Percentiles rank a stretch among this genome's conserved stretches.
Evolutionary conservation across 164 flowering plant genomes (phyloP).

Genomic region (Houttuynia cordata): DNA sequence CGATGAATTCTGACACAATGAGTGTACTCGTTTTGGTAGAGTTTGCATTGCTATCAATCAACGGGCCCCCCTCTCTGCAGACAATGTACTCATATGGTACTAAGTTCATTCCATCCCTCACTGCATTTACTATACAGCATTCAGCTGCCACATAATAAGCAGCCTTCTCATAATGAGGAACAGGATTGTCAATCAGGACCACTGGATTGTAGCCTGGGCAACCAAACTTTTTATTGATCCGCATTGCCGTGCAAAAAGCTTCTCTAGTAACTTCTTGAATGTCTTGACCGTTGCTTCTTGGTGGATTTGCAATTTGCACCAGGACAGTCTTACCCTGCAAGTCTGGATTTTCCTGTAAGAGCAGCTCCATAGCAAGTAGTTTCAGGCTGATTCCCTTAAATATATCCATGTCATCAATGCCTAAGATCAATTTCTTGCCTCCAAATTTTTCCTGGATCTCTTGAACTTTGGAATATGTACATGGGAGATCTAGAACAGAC

Average conservation of each 20-base stretch:
- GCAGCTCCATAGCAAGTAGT: slow-evolving; percentile 13
- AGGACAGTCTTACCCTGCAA: slow-evolving; percentile 12
- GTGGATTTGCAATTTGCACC: slow-evolving; percentile 15
- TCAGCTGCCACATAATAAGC: slow-evolving; percentile 12
- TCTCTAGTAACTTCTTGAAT: slow-evolving; percentile 12
- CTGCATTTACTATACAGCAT: slow-evolving; percentile 17
- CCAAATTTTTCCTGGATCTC: slow-evolving; percentile 9
- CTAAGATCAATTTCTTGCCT: slow-evolving; percentile 11
- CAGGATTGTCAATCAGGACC: slow-evolving; percentile 7
- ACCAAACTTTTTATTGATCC: slow-evolving; percentile 12
- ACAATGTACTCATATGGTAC: slow-evolving; percentile 14
- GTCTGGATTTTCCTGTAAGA: slow-evolving; percentile 10
- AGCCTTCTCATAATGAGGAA: slow-evolving; percentile 9
- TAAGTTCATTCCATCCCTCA: slow-evolving; percentile 19
- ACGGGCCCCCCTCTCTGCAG: slow-evolving; percentile 12
- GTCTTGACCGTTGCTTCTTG: slow-evolving; percentile 13
- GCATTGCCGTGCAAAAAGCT: slow-evolving; percentile 4
- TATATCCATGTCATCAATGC: slow-evolving; percentile 18
- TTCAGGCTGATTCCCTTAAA: slow-evolving; percentile 16
- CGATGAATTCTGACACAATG: slow-evolving; percentile 15
- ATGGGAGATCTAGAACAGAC: slow-evolving; percentile 5
- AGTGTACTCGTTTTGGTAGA: slow-evolving; percentile 7
- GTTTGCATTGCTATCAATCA: slow-evolving; percentile 3
- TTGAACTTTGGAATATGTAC: slow-evolving; percentile 7
- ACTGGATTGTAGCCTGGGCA: slow-evolving; percentile 11